A percentile compares a stretch with the other conserved stretches of the same genome.
Conservation (phyloP, 192 early-diverging fungal genomes). For the Coemansia sp. region DNA sequence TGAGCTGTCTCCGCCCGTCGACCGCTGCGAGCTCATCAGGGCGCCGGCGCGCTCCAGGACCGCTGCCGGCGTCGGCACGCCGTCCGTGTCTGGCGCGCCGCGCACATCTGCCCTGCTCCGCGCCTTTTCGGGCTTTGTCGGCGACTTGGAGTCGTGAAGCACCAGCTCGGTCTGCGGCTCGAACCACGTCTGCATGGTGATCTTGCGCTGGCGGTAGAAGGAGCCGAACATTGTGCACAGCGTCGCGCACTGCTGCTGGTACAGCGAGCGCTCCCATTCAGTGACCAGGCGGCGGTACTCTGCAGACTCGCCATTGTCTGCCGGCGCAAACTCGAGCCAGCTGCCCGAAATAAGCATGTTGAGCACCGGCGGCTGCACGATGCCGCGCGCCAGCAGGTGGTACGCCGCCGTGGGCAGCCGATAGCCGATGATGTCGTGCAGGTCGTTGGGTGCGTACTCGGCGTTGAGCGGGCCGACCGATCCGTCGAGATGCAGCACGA, state of each 20-base stretch:
- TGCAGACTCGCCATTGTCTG: slow-evolving; percentile 75
- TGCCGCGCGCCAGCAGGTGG: slow-evolving; percentile 64
- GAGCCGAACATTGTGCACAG: slow-evolving; percentile 59
- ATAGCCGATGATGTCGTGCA: slow-evolving; percentile 80
- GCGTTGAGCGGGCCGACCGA: slow-evolving; percentile 62
- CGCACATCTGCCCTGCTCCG: not conserved
- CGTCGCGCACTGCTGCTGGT: slow-evolving; percentile 57
- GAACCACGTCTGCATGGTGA: slow-evolving; percentile 63
- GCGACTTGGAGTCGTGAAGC: slow-evolving; percentile 28
- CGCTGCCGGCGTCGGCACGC: not conserved
- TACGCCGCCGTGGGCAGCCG: slow-evolving; percentile 69
- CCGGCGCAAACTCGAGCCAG: slow-evolving; percentile 66
- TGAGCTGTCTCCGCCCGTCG: not conserved
- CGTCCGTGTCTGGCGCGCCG: not conserved
- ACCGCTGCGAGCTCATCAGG: not conserved
- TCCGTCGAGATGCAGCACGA: slow-evolving; percentile 69
- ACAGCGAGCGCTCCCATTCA: slow-evolving; percentile 56
- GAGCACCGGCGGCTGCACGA: slow-evolving; percentile 63
- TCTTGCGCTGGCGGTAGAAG: slow-evolving; percentile 65
- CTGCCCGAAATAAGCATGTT: slow-evolving; percentile 65
- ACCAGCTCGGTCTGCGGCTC: slow-evolving; percentile 45
- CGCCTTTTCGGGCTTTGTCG: slow-evolving; percentile 3
- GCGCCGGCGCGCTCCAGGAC: slow-evolving; percentile 1
- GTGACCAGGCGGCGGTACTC: slow-evolving; percentile 69
- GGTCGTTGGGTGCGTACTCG: slow-evolving; percentile 65